Conservation (phyloP, 371 early-diverging fungal genomes). For the Rhizopus microsporus region DNA sequence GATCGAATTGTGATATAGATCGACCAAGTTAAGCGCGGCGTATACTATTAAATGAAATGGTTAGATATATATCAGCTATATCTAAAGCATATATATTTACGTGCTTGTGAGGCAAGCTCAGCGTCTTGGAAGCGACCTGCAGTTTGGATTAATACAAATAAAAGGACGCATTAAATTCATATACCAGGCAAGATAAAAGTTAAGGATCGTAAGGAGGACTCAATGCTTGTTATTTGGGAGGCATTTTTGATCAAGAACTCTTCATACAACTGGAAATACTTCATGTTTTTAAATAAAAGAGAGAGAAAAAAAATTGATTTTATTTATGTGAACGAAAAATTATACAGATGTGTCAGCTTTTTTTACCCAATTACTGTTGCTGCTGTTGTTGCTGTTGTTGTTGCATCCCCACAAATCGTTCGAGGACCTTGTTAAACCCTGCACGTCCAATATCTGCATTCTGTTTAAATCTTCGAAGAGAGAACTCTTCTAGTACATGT, state of each 20-base stretch:
- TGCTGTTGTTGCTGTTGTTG: neutral
- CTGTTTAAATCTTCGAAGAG: slow-evolving; percentile 75
- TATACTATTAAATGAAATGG: slow-evolving; percentile 56
- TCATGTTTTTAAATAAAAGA: slow-evolving; percentile 24
- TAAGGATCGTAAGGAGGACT: slow-evolving; percentile 81
- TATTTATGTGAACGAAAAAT: neutral
- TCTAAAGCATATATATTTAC: slow-evolving; percentile 46
- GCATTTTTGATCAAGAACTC: slow-evolving; percentile 84
- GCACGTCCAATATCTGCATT: slow-evolving; percentile 76
- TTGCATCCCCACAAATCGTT: slow-evolving; percentile 41
- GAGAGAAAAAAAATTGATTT: slow-evolving; percentile 10
- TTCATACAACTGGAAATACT: slow-evolving; percentile 71
- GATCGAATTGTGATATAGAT: slow-evolving; percentile 88
- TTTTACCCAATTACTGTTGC: neutral
- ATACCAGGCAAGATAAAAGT: slow-evolving; percentile 90
- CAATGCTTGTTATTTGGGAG: slow-evolving; percentile 84
- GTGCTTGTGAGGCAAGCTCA: slow-evolving; percentile 90
- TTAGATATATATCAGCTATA: neutral
- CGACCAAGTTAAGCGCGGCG: slow-evolving; percentile 78
- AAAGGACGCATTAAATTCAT: slow-evolving; percentile 21
- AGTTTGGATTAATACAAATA: slow-evolving; percentile 9
- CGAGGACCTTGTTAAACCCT: slow-evolving; percentile 70
- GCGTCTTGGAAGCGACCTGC: slow-evolving; percentile 91
- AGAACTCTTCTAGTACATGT: slow-evolving; percentile 78
- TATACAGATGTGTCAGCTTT: too few relatives aligned